These are phyloP conservation scores for Venturia nashicola DNA, from an alignment of 2,329 filamentous ascomycete species.

Conservation along the genomic window DNA sequence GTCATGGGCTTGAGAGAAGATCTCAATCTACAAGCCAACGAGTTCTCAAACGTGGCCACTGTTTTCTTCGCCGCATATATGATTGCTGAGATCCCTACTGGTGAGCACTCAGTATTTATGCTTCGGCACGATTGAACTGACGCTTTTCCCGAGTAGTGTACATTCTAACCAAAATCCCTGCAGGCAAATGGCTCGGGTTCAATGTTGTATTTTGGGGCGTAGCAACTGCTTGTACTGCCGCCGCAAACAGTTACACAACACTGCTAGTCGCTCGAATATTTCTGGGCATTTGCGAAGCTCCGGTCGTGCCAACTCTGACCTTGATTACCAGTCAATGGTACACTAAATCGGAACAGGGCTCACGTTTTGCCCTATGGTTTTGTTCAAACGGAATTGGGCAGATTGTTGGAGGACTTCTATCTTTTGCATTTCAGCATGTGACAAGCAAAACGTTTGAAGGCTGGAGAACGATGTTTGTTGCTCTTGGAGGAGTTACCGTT, in stretches of 20 bases:
- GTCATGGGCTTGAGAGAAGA: too few species aligned
- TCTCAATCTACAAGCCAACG: too few species aligned
- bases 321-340: constrained; percentile 45
- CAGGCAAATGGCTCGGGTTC: constrained; percentile 22
- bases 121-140: too few species aligned
- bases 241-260: constrained; percentile 37
- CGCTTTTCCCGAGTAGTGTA: too few species aligned
- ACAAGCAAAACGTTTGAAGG: constrained; percentile 26
- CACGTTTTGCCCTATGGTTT: constrained; percentile 55
- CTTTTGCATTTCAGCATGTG: constrained; percentile 47
- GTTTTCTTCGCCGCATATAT: too few species aligned
- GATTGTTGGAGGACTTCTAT: constrained; percentile 38
- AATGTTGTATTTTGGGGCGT: constrained; percentile 34
- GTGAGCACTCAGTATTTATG: too few species aligned
- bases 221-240: constrained; percentile 35
- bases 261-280: constrained; percentile 38
- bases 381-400: constrained; percentile 14
- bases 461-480: constrained; percentile 42
- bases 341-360: constrained; percentile 44
- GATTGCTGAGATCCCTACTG: too few species aligned
- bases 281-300: constrained; percentile 41
- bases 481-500: constrained; percentile 31
- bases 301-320: constrained; percentile 42
- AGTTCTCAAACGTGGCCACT: too few species aligned
- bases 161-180: constrained; percentile 8